These are phyloP conservation scores for Aspergillus ochraceoroseus DNA, from an alignment of 2,329 filamentous ascomycete genomes.

Conservation along the genomic window DNA sequence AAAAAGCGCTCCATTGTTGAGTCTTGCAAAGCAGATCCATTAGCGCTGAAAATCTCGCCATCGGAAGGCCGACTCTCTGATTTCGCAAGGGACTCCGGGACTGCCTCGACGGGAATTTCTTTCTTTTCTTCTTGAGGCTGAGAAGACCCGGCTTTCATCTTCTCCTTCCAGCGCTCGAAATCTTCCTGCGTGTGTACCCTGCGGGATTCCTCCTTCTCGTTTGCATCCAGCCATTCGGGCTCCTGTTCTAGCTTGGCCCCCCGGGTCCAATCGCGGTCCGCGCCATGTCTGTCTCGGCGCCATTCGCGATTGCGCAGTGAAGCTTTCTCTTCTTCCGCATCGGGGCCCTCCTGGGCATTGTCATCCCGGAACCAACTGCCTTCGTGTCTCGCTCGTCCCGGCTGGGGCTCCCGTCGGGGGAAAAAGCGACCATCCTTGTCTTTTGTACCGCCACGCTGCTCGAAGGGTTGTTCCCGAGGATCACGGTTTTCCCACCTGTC, in stretches of 20 bases:
- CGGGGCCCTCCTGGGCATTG: slow-evolving; percentile 33
- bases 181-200: slow-evolving; percentile 79
- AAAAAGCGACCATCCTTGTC: slow-evolving; percentile 52
- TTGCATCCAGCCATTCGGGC: slow-evolving; percentile 84
- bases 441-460: slow-evolving; percentile 49
- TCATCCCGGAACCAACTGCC: slow-evolving; percentile 70
- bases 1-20: slow-evolving; percentile 74
- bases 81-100: slow-evolving; percentile 28
- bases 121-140: slow-evolving; percentile 45
- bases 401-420: slow-evolving; percentile 57
- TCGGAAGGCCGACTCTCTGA: slow-evolving; percentile 42
- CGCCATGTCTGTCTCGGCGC: slow-evolving; percentile 46
- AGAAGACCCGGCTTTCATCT: slow-evolving; percentile 66
- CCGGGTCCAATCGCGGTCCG: slow-evolving; percentile 53
- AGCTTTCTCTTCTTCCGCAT: slow-evolving; percentile 42
- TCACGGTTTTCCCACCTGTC: slow-evolving; percentile 50
- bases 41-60: slow-evolving; percentile 50
- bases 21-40: slow-evolving; percentile 61
- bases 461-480: slow-evolving; percentile 49
- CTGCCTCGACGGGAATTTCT: slow-evolving; percentile 30
- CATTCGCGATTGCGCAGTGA: slow-evolving; percentile 62
- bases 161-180: slow-evolving; percentile 90
- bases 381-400: slow-evolving; percentile 60
- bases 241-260: slow-evolving; percentile 64
- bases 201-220: slow-evolving; percentile 60